Evolutionary conservation across 2,329 filamentous ascomycete species (phyloP).

Genomic region (Rhynchosporium secalis): DNA sequence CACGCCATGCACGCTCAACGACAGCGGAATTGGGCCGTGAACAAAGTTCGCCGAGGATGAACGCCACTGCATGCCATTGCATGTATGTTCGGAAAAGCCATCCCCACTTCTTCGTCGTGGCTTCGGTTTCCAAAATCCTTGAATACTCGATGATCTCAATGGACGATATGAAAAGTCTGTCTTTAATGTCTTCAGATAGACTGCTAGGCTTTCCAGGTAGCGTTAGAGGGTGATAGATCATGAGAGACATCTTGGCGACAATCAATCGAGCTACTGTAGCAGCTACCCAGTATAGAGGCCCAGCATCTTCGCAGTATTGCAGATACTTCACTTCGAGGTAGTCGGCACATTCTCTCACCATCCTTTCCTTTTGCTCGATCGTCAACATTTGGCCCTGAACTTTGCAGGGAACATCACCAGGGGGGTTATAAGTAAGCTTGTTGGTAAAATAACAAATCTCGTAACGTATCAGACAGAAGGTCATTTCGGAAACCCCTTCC

Average conservation of each 20-base stretch:
- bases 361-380: conserved; percentile 39
- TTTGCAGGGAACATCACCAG: conserved; percentile 23
- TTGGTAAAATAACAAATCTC: conserved; percentile 37
- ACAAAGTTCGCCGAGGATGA: conserved; percentile 44
- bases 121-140: conserved; percentile 42
- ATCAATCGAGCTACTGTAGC: conserved; percentile 45
- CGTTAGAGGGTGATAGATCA: conserved; percentile 41
- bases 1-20: conserved; percentile 45
- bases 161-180: conserved; percentile 42
- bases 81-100: conserved; percentile 45
- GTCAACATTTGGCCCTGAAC: conserved; percentile 19
- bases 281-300: conserved; percentile 52
- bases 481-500: conserved; percentile 43
- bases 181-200: conserved; percentile 41
- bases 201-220: conserved; percentile 35
- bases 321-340: conserved; percentile 39
- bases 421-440: conserved; percentile 33
- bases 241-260: conserved; percentile 43
- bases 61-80: conserved; percentile 49
- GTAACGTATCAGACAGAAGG: conserved; percentile 42
- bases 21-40: conserved; percentile 41
- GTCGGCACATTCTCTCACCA: conserved; percentile 37
- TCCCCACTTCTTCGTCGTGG: conserved; percentile 44
- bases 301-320: conserved; percentile 42
- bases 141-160: conserved; percentile 46